Evolutionary conservation across 345 rosid genomes (phyloP).

Genomic region (Camelina sativa): DNA sequence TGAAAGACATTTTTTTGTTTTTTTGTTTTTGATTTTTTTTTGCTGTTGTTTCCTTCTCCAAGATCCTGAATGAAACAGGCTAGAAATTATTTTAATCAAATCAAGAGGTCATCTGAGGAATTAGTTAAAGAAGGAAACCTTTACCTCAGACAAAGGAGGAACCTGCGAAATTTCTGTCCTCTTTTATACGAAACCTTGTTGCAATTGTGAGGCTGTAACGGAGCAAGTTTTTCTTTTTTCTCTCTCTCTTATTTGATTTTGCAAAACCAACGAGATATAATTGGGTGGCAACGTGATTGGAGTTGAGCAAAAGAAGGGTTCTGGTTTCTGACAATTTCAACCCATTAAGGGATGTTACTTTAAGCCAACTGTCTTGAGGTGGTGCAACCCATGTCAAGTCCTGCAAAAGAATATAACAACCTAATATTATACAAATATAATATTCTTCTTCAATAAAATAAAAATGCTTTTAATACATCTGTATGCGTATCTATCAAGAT

Average conservation of each 20-base stretch:
- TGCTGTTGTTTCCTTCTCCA: constrained; percentile 29
- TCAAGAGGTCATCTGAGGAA: constrained; percentile 40
- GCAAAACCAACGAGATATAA: constrained; percentile 40
- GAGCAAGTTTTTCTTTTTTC: constrained; percentile 16
- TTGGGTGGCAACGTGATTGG: constrained; percentile 49
- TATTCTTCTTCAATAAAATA: not conserved
- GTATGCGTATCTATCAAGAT: constrained; percentile 25
- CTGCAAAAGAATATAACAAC: constrained; percentile 31
- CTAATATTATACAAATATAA: constrained; percentile 14
- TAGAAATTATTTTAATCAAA: not conserved
- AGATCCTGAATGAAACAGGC: constrained; percentile 32
- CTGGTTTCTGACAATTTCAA: constrained; percentile 56
- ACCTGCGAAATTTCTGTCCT: constrained; percentile 47
- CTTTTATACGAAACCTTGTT: constrained; percentile 45
- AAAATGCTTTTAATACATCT: not conserved
- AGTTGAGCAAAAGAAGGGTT: constrained; percentile 54
- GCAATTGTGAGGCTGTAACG: constrained; percentile 48
- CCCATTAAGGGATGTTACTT: constrained; percentile 28
- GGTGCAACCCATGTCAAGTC: constrained; percentile 45
- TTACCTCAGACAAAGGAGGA: constrained; percentile 52
- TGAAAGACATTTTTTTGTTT: constrained; percentile 63
- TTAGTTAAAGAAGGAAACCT: constrained; percentile 23
- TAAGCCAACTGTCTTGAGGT: constrained; percentile 46
- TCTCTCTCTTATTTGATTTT: constrained; percentile 38
- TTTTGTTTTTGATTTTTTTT: not conserved